Base-by-base conservation (phyloP, 208 protist genomes). In the Plasmodiophora brassicae region DNA sequence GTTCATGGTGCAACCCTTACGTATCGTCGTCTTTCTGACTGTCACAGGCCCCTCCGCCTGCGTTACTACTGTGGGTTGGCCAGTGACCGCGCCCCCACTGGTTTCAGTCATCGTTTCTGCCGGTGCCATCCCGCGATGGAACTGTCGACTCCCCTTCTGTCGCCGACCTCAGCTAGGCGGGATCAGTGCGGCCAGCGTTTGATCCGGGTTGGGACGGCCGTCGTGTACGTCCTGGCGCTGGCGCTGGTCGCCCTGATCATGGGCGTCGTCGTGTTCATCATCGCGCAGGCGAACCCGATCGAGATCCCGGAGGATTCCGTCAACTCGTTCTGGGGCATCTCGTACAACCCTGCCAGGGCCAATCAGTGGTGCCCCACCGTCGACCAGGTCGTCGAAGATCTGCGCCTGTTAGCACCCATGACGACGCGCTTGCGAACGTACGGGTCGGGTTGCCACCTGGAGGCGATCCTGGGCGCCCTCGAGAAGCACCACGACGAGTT, bases 241-340 rank as follows among this genome's bases (percentile, higher is more conserved):
- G n/a, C n/a, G 14, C n/a, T 78, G 65, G 41, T 78, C 20, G 41
- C 65, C 32, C 32, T 78, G 41, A 44, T 78, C n/a, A 78, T n/a
- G 32, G 32, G 32, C 10, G 10, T 78, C 5, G 10, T 78, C 5
- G n/a, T 78, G 32, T 78, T 44, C 41, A 32, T 78, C n/a, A 5
- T 78, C 14, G 41, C 41, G 32, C 20, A 5, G 20, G 5, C 41
- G 20, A 78, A 78, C n/a, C 65, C 65, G n/a, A 78, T 78, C n/a
- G 41, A 32, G 32, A 38, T 78, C 14, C 65, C 65, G 65, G 25
- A 28, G 50, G 32, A n/a, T 38, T n/a, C 65, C n/a, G 5, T 8
- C 41, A 78, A 78, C n/a, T 36, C 65, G 32, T 78, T 78, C n/a
- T 78, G 65, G 65, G 65, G 65, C 20, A 78, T 78, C 5, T 78